These are phyloP conservation scores for Phoma sp. DNA, from an alignment of 2,329 filamentous ascomycete species.

Conservation along the genomic window DNA sequence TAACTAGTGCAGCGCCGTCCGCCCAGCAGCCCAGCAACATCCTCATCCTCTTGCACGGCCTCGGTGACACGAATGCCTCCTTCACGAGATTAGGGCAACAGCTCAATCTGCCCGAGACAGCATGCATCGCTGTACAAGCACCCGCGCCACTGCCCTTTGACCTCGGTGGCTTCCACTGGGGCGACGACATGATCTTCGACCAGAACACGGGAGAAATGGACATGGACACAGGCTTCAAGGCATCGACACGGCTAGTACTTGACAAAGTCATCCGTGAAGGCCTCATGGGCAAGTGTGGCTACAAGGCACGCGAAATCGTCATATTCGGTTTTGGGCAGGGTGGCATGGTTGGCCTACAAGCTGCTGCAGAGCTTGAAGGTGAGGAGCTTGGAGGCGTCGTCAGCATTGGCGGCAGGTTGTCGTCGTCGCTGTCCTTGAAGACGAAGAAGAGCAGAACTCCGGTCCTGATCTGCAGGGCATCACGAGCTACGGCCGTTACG, in stretches of 20 bases:
- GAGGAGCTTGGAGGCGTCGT: slow-evolving; percentile 65
- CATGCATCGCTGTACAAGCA: slow-evolving; percentile 76
- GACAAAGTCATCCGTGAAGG: slow-evolving; percentile 54
- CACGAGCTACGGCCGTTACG: slow-evolving; percentile 61
- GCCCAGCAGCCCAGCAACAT: slow-evolving; percentile 73
- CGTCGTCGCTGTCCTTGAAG: slow-evolving; percentile 46
- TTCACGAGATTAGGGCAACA: slow-evolving; percentile 74
- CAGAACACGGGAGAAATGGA: slow-evolving; percentile 61
- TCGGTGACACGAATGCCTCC: slow-evolving; percentile 75
- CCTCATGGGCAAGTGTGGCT: slow-evolving; percentile 59
- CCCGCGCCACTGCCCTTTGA: slow-evolving; percentile 73
- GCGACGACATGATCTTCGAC: slow-evolving; percentile 66
- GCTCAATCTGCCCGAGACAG: slow-evolving; percentile 77
- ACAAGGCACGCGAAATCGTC: slow-evolving; percentile 58
- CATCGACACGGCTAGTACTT: slow-evolving; percentile 51
- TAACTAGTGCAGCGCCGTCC: slow-evolving; percentile 45
- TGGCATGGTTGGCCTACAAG: slow-evolving; percentile 61
- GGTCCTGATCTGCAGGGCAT: slow-evolving; percentile 67
- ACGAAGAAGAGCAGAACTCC: slow-evolving; percentile 67
- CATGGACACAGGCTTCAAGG: slow-evolving; percentile 61
- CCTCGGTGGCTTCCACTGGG: slow-evolving; percentile 70
- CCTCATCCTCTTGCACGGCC: slow-evolving; percentile 82
- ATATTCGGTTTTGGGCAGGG: slow-evolving; percentile 66
- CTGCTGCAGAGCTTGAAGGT: slow-evolving; percentile 46
- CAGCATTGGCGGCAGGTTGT: slow-evolving; percentile 68